A percentile compares a stretch with the other conserved stretches of the same genome.
Evolutionary conservation across 257 asterid species (phyloP).

Genomic region (Scutellaria barbata): DNA sequence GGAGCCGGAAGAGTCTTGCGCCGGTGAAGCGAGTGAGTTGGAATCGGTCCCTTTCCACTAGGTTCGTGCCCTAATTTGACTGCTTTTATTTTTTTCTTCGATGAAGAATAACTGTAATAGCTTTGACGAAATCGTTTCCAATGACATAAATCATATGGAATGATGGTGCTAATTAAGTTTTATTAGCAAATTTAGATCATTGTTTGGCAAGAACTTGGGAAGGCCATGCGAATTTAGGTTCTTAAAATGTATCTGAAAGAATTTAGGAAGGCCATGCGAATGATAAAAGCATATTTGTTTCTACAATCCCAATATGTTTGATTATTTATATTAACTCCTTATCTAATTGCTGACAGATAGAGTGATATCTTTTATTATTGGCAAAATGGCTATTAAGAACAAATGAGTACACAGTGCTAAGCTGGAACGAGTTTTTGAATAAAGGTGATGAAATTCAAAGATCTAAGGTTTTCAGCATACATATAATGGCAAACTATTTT

Average conservation of each 20-base stretch:
- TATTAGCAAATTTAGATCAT: not conserved
- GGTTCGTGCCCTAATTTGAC: constrained; percentile 55
- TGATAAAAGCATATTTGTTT: too few species aligned
- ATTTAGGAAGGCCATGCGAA: not conserved
- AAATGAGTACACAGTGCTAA: too few species aligned
- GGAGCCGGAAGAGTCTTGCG: constrained; percentile 49
- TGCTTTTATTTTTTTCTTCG: not conserved
- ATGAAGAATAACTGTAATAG: constrained; percentile 17
- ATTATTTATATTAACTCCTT: too few species aligned
- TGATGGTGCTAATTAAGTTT: not conserved
- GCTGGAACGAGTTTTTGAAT: too few species aligned
- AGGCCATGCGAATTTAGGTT: too few species aligned
- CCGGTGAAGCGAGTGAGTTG: constrained; percentile 71
- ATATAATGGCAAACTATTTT: not conserved
- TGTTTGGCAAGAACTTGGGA: not conserved
- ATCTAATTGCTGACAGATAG: too few species aligned
- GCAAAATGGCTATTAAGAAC: too few species aligned
- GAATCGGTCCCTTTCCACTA: constrained; percentile 88
- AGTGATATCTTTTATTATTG: not conserved
- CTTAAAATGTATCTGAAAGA: not conserved
- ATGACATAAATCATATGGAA: not conserved
- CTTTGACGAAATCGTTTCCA: not conserved
- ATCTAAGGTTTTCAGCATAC: too few species aligned
- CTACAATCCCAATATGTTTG: too few species aligned
- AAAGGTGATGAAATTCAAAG: too few species aligned